Evolutionary conservation across 768 basidiomycete genomes (phyloP).

Genomic region (Pisolithus orientalis): DNA sequence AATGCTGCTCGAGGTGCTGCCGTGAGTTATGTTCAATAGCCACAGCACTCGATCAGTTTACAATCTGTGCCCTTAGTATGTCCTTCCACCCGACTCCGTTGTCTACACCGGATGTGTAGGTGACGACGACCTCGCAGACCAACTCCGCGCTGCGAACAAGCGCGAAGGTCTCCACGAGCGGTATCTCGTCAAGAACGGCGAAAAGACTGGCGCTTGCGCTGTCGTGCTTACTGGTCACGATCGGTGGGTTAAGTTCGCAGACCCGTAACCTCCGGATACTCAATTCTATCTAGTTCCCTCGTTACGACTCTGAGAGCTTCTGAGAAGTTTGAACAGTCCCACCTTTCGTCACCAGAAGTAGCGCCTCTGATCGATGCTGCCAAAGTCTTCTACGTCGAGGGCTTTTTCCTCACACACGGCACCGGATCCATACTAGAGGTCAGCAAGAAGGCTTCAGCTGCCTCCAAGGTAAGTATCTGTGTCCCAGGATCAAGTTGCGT

Average conservation of each 20-base stretch:
- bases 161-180: constrained; percentile 85
- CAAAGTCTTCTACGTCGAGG: constrained; percentile 89
- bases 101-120: constrained; percentile 95
- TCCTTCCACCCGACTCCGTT: constrained; percentile 81
- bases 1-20: constrained; percentile 96
- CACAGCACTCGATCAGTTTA: constrained; percentile 2
- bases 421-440: constrained; percentile 62
- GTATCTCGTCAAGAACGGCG: constrained; percentile 82
- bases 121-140: constrained; percentile 84
- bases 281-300: constrained; percentile 56
- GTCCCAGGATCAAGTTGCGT: neutral
- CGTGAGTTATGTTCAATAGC: constrained; percentile 41
- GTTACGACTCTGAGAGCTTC: constrained; percentile 89
- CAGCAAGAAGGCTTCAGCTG: constrained; percentile 67
- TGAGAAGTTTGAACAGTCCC: constrained; percentile 79
- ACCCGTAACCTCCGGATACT: neutral
- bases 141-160: constrained; percentile 84
- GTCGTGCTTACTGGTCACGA: constrained; percentile 92
- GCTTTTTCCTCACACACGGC: constrained; percentile 97
- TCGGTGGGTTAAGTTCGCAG: constrained; percentile 45
- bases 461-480: constrained; percentile 54
- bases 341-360: constrained; percentile 71
- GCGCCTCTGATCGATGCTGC: constrained; percentile 74
- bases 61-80: constrained; percentile 51
- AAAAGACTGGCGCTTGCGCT: constrained; percentile 93